phyloP scores from a whole-genome alignment of 2,329 filamentous ascomycete genomes.

The Arthrobotrys megalospora region DNA sequence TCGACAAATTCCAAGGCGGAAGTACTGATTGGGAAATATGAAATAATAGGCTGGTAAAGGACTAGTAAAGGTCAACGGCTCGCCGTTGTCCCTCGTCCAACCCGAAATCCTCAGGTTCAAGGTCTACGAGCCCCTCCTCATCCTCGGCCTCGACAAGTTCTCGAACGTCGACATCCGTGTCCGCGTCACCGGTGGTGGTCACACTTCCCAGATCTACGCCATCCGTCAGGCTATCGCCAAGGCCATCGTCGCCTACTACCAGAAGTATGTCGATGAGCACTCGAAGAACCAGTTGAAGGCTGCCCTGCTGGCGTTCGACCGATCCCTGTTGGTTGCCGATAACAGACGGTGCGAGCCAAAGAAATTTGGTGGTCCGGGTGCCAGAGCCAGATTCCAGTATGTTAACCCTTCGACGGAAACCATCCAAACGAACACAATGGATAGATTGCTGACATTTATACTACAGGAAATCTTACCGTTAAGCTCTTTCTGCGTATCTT shows the following conservation, averaged over 20 bases:
- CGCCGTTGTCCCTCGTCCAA: constrained; percentile 92
- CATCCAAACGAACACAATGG: not conserved
- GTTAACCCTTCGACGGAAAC: constrained; percentile 6
- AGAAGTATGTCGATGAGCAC: constrained; percentile 99
- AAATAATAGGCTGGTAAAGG: constrained; percentile 79
- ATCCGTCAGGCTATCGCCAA: constrained; percentile 99
- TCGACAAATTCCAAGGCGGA: constrained; percentile 53
- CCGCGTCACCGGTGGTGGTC: constrained; percentile 95
- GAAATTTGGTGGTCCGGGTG: constrained; percentile 96
- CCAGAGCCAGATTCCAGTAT: constrained; percentile 89
- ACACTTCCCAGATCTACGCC: constrained; percentile 97
- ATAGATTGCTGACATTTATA: constrained; percentile 6
- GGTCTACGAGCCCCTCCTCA: constrained; percentile 99
- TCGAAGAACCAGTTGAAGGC: constrained; percentile 99
- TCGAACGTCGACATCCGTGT: constrained; percentile 96
- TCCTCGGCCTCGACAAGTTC: constrained; percentile 98
- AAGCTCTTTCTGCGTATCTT: constrained; percentile 50
- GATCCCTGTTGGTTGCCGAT: constrained; percentile 97
- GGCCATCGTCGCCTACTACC: constrained; percentile 98
- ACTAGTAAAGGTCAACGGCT: constrained; percentile 98
- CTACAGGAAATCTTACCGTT: constrained; percentile 62
- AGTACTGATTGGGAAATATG: constrained; percentile 60
- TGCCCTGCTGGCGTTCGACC: constrained; percentile 94
- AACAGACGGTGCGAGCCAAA: constrained; percentile 99
- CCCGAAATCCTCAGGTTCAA: constrained; percentile 98